A percentile compares a stretch with the other conserved stretches of the same genome.
Conservation (phyloP, 2,329 filamentous ascomycete genomes). For the Lomentospora prolificans region DNA sequence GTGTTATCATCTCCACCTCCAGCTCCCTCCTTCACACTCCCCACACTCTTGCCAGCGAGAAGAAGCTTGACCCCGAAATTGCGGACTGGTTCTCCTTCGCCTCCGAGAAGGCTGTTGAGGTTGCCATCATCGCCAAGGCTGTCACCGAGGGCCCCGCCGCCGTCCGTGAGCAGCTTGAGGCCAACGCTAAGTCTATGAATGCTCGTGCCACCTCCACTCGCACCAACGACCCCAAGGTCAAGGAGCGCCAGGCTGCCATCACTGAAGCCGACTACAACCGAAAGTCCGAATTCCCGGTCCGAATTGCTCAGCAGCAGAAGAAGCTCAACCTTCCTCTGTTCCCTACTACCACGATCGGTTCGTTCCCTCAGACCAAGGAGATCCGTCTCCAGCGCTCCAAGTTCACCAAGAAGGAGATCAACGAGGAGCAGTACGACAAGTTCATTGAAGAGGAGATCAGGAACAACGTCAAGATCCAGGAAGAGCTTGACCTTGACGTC, state of each 20-base stretch:
- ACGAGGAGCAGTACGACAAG: constrained; percentile 83
- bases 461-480: constrained; percentile 90
- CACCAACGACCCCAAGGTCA: constrained; percentile 96
- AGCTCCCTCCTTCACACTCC: constrained; percentile 97
- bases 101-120: constrained; percentile 83
- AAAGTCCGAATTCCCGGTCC: constrained; percentile 75
- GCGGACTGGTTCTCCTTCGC: constrained; percentile 99
- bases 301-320: constrained; percentile 82
- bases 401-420: constrained; percentile 98
- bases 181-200: constrained; percentile 91
- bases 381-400: constrained; percentile 96
- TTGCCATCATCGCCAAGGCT: constrained; percentile 91
- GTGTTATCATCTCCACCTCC: constrained; percentile 93
- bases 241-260: constrained; percentile 88
- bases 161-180: constrained; percentile 82
- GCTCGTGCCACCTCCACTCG: constrained; percentile 83
- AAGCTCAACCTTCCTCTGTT: constrained; percentile 91
- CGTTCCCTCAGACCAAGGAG: constrained; percentile 98
- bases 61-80: constrained; percentile 91
- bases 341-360: constrained; percentile 98
- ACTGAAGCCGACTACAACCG: constrained; percentile 80
- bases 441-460: constrained; percentile 99
- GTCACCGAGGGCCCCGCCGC: constrained; percentile 84
- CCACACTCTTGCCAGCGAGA: constrained; percentile 96
- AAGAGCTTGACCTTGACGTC: constrained; percentile 95